These are phyloP conservation scores for Metarhizium sp. DNA, from an alignment of 2,329 filamentous ascomycete species.

Conservation along the genomic window DNA sequence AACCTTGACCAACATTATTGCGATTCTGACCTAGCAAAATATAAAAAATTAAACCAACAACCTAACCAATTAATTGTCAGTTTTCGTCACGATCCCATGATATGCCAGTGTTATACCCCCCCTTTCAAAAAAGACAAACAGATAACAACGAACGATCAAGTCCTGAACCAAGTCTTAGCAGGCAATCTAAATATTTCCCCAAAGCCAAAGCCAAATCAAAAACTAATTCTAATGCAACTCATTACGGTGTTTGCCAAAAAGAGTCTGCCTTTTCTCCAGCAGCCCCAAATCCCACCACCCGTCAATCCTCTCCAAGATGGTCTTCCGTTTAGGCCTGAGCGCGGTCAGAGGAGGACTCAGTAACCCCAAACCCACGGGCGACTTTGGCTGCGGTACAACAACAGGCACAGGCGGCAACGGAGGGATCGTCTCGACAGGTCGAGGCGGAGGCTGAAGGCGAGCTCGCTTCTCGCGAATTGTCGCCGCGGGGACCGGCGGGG, in stretches of 20 bases:
- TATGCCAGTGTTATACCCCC: too few relatives aligned
- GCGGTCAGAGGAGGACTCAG: constrained; percentile 6
- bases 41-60: too few relatives aligned
- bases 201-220: neutral
- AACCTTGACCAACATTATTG: too few relatives aligned
- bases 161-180: neutral
- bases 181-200: neutral
- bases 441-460: constrained; percentile 13
- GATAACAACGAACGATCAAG: neutral
- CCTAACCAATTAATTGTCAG: too few relatives aligned
- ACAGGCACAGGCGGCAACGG: constrained; percentile 15
- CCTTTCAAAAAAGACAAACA: neutral
- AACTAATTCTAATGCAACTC: neutral
- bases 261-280: constrained; percentile 33
- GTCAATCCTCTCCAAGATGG: constrained; percentile 37
- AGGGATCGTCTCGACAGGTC: constrained; percentile 18
- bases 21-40: too few relatives aligned
- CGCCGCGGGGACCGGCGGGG: constrained; percentile 24
- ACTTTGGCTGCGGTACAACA: constrained; percentile 6
- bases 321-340: constrained; percentile 31
- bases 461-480: constrained; percentile 15
- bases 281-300: constrained; percentile 47
- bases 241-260: constrained; percentile 14
- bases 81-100: too few relatives aligned
- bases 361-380: constrained; percentile 1